phyloP scores from a whole-genome alignment of 2,329 filamentous ascomycete genomes.

The Cercospora sojina region DNA sequence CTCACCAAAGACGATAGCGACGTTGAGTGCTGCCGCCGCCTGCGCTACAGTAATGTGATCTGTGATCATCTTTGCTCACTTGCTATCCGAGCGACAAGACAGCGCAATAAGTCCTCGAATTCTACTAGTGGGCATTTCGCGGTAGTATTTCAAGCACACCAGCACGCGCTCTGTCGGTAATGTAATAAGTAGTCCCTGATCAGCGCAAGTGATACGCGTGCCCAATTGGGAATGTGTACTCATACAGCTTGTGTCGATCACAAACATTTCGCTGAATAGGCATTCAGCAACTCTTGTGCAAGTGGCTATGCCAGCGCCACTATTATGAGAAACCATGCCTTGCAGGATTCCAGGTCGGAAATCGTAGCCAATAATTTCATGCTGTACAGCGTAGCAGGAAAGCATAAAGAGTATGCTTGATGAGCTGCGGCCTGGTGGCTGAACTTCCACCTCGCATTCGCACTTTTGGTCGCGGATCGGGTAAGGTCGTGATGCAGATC shows the following conservation, averaged over 20 bases:
- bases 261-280: background rate
- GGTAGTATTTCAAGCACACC: background rate
- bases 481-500: background rate
- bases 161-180: background rate
- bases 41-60: conserved; percentile 13
- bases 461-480: background rate
- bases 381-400: background rate
- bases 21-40: conserved; percentile 14
- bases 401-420: background rate
- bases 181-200: background rate
- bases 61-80: background rate
- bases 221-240: background rate
- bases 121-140: background rate
- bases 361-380: background rate
- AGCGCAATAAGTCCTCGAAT: background rate
- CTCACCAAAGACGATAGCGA: conserved; percentile 12
- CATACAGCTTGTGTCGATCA: background rate
- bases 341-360: background rate
- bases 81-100: background rate
- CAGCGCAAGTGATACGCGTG: background rate
- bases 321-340: background rate
- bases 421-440: background rate
- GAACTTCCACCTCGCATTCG: background rate
- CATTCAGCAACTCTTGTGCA: background rate
- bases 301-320: background rate